Base-by-base conservation (phyloP, 176 grass and related monocot species). In the Carex parvula region DNA sequence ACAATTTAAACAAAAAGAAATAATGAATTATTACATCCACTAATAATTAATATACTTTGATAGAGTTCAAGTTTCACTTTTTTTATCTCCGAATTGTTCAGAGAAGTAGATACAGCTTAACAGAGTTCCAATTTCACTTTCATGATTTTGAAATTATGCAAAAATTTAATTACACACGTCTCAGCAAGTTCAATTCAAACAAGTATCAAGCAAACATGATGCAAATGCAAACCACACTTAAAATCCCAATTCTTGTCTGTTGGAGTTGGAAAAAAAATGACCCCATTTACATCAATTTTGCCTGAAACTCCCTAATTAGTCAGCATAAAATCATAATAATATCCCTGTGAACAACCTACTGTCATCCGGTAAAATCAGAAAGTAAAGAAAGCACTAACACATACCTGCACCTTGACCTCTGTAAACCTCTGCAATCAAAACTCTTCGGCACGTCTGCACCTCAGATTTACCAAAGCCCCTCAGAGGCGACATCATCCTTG, bases 401-500 rank as follows among this genome's bases (percentile, higher is more conserved):
- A 26, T 26, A 26, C 90, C 87, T 97, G 90, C 87, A 82, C 94
- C 87, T 97, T 94, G 41, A 97, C 92, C 12, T 85, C 26, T 26
- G 26, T 26, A 24, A 26, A 26, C 26, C 26, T 26, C 26, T 26
- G 1, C 26, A 26, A 26, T 26, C 26, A 26, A 26, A 26, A 26
- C 26, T 26, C 26, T 26, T 26, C 1, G 26, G 26, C 12, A 83
- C 5, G 76, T 26, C 26, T 62, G 67, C 75, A 94, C 81, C 58
- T 92, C 90, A 24, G 22, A 24, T 24, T 24, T 24, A 24, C 96
- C 96, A 98, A 24, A 98, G 96, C 62, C 93, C 96, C 69, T 85
- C 70, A 17, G 91, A 78, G 2, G 93, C 88, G 21, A 88, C 87
- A 26, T 90, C 93, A 70, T 98, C 96, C 87, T 93, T 95, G 75